phyloP scores from a whole-genome alignment of 116 monocot species.

The Papilionanthe hybrid region DNA sequence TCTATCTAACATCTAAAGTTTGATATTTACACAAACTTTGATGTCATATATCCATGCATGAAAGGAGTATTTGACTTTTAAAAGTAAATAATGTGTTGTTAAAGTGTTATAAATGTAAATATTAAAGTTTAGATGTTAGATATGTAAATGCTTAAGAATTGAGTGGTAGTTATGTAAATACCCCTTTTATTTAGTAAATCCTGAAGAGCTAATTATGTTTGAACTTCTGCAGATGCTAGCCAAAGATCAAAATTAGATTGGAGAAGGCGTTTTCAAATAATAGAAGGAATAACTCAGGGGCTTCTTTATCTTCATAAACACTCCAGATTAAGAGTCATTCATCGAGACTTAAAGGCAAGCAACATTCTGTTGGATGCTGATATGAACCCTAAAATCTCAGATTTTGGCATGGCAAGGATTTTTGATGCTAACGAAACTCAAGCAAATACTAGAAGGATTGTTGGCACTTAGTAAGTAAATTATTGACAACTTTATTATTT shows the following conservation, averaged over 20 bases:
- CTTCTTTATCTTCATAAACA: slow-evolving; percentile 67
- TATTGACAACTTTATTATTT: neutral
- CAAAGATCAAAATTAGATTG: slow-evolving; percentile 30
- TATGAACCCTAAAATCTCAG: slow-evolving; percentile 63
- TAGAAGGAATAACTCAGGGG: slow-evolving; percentile 61
- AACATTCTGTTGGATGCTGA: slow-evolving; percentile 57
- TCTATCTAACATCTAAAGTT: too few relatives aligned
- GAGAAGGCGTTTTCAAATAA: slow-evolving; percentile 44
- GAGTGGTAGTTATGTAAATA: neutral
- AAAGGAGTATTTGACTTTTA: too few relatives aligned
- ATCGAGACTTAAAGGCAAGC: slow-evolving; percentile 58
- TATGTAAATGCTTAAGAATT: too few relatives aligned
- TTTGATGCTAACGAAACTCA: slow-evolving; percentile 34
- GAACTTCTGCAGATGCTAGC: slow-evolving; percentile 14
- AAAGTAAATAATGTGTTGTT: too few relatives aligned
- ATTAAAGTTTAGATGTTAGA: too few relatives aligned
- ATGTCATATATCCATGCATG: too few relatives aligned
- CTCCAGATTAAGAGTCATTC: slow-evolving; percentile 57
- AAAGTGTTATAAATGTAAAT: too few relatives aligned
- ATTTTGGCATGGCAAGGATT: slow-evolving; percentile 58
- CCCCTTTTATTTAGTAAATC: neutral
- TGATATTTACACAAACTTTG: too few relatives aligned
- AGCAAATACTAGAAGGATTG: slow-evolving; percentile 33
- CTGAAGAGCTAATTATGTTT: neutral
- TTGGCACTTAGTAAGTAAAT: slow-evolving; percentile 45